Conservation (phyloP, 2,329 filamentous ascomycete genomes). For the Rutstroemia sp. region DNA sequence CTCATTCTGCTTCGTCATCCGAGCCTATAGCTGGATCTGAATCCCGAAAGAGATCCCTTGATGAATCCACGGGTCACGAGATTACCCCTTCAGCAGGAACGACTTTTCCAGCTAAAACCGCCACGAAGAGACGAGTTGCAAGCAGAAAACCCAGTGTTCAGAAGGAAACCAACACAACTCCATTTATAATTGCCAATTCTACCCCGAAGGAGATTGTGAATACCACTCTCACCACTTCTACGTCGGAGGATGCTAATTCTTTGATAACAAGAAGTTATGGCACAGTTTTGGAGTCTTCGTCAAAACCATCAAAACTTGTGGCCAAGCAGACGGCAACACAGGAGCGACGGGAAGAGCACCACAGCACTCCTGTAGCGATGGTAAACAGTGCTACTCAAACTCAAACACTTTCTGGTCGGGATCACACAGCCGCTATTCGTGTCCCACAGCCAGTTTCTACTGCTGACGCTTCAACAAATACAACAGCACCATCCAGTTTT, state of each 20-base stretch:
- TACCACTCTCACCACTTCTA: background rate
- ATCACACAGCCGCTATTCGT: slow-evolving; percentile 10
- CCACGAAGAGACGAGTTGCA: background rate
- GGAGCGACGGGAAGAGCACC: slow-evolving; percentile 11
- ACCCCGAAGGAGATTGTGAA: background rate
- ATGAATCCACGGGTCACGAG: background rate
- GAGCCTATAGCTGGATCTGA: background rate
- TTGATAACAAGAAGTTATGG: slow-evolving; percentile 17
- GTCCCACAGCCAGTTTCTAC: background rate
- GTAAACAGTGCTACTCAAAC: slow-evolving; percentile 27
- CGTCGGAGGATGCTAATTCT: slow-evolving; percentile 14
- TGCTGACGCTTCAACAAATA: background rate
- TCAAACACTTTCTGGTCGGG: slow-evolving; percentile 14
- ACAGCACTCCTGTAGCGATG: slow-evolving; percentile 25
- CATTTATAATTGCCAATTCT: background rate
- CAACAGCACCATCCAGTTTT: background rate
- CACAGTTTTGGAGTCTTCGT: slow-evolving; percentile 5
- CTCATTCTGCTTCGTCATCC: background rate
- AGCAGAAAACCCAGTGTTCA: background rate
- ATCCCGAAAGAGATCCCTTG: background rate
- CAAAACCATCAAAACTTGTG: slow-evolving; percentile 9
- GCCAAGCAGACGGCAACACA: slow-evolving; percentile 16
- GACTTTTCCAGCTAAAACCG: background rate
- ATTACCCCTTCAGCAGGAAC: background rate
- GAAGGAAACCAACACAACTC: background rate